phyloP scores from a whole-genome alignment of 2,329 filamentous ascomycete genomes.

The Aspergillus jensenii region DNA sequence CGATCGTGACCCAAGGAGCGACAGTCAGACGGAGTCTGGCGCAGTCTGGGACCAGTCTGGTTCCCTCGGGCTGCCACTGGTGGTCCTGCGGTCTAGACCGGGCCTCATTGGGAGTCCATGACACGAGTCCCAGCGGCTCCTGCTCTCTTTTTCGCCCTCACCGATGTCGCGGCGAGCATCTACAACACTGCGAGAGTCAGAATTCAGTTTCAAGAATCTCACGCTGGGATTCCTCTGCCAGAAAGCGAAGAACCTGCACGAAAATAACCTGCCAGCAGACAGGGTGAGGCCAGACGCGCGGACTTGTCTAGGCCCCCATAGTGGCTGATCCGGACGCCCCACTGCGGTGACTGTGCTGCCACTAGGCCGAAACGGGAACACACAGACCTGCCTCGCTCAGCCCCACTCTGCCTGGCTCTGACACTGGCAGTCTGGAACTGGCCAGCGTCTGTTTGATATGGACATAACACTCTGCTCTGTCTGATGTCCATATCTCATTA shows the following conservation, averaged over 20 bases:
- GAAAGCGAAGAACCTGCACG: background rate
- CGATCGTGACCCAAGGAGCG: conserved; percentile 12
- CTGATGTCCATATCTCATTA: too few relatives aligned
- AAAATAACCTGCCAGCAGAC: conserved; percentile 2
- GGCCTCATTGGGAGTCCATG: conserved; percentile 21
- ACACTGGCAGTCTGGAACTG: too few relatives aligned
- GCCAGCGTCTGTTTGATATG: too few relatives aligned
- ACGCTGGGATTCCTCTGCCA: background rate
- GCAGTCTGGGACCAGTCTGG: background rate
- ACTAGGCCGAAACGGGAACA: conserved; percentile 18
- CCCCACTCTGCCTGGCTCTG: background rate
- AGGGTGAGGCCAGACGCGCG: conserved; percentile 5
- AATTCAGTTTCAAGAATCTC: background rate
- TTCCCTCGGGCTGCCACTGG: conserved; percentile 18
- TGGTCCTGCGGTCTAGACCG: conserved; percentile 23
- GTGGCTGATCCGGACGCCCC: conserved; percentile 21
- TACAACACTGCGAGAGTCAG: background rate
- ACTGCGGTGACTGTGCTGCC: conserved; percentile 10
- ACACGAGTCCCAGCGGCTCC: conserved; percentile 20
- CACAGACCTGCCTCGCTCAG: conserved; percentile 16
- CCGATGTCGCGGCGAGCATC: background rate
- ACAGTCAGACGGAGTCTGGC: background rate
- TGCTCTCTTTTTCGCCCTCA: background rate
- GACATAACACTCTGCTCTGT: too few relatives aligned
- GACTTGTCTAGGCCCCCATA: conserved; percentile 23